Percentiles rank a stretch among this genome's conserved stretches.
Conservation (phyloP, 2,329 filamentous ascomycete species). For the Ophiostoma angusticollis region DNA sequence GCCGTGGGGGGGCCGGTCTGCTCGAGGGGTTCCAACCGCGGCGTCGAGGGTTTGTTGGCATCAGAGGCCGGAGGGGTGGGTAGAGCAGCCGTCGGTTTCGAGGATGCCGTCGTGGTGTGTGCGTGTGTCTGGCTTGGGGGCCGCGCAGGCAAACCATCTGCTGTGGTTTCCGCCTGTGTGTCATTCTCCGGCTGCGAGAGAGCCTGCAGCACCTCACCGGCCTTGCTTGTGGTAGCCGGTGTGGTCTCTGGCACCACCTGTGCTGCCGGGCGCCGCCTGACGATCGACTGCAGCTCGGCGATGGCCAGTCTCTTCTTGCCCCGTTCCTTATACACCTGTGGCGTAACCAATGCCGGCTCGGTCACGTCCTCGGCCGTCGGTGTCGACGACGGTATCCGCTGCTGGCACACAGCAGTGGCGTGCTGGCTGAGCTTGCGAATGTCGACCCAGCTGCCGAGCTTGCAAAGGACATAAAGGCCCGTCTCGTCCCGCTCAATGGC, state of each 20-base stretch:
- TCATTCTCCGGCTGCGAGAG: background rate
- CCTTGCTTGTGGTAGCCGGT: constrained; percentile 14
- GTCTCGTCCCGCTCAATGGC: constrained; percentile 52
- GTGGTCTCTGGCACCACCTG: constrained; percentile 29
- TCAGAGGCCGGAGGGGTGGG: constrained; percentile 8
- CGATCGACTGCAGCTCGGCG: constrained; percentile 48
- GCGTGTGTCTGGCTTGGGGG: background rate
- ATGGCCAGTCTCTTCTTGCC: constrained; percentile 48
- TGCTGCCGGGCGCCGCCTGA: constrained; percentile 38
- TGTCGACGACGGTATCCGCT: constrained; percentile 17
- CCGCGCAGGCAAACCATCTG: background rate
- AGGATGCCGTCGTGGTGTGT: background rate
- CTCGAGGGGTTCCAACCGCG: background rate
- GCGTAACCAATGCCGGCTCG: constrained; percentile 26
- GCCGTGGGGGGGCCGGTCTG: constrained; percentile 27
- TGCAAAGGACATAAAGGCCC: constrained; percentile 54
- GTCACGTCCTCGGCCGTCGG: constrained; percentile 7
- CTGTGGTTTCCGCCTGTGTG: background rate
- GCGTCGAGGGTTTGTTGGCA: background rate
- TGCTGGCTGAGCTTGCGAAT: constrained; percentile 37
- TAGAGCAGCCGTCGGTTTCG: background rate
- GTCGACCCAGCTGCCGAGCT: constrained; percentile 54
- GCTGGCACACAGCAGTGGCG: constrained; percentile 33
- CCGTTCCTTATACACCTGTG: constrained; percentile 33
- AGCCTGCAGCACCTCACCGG: background rate